Percentiles rank a stretch among this genome's conserved stretches.
Conservation (phyloP, 257 asterid genomes). For the Gentiana straminea region DNA sequence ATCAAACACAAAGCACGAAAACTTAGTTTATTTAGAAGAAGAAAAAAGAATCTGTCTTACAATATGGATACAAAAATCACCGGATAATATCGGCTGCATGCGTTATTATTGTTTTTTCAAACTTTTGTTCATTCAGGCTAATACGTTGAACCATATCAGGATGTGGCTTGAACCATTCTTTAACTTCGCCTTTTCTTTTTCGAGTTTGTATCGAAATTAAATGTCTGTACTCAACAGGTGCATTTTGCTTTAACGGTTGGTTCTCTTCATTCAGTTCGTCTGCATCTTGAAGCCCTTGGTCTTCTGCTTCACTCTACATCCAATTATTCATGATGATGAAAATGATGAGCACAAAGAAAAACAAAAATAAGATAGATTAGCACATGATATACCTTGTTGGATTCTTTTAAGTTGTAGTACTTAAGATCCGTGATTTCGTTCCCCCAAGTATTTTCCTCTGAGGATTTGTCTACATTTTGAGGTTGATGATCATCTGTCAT, state of each 20-base stretch:
- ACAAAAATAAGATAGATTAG: neutral
- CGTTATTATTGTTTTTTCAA: conserved; percentile 45
- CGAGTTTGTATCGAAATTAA: conserved; percentile 55
- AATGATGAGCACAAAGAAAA: no score
- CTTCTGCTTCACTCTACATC: conserved; percentile 20
- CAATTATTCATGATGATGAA: neutral
- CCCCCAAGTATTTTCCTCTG: conserved; percentile 55
- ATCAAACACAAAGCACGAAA: neutral
- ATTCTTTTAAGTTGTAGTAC: neutral
- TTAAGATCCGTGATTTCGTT: conserved; percentile 31
- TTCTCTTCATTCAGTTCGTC: conserved; percentile 27
- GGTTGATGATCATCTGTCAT: conserved; percentile 19
- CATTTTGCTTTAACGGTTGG: conserved; percentile 16
- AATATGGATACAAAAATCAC: conserved; percentile 11
- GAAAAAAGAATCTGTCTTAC: neutral
- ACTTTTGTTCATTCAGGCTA: conserved; percentile 78
- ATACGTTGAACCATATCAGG: conserved; percentile 48
- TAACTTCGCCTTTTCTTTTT: conserved; percentile 54
- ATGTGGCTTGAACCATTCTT: conserved; percentile 41
- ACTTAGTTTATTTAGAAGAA: no score
- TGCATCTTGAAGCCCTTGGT: conserved; percentile 26
- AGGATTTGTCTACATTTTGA: conserved; percentile 19
- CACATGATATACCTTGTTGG: conserved; percentile 15
- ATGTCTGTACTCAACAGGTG: conserved; percentile 40
- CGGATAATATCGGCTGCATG: conserved; percentile 61